These are phyloP conservation scores for Fraxinus americana DNA, from an alignment of 257 asterid species.

Conservation along the genomic window DNA sequence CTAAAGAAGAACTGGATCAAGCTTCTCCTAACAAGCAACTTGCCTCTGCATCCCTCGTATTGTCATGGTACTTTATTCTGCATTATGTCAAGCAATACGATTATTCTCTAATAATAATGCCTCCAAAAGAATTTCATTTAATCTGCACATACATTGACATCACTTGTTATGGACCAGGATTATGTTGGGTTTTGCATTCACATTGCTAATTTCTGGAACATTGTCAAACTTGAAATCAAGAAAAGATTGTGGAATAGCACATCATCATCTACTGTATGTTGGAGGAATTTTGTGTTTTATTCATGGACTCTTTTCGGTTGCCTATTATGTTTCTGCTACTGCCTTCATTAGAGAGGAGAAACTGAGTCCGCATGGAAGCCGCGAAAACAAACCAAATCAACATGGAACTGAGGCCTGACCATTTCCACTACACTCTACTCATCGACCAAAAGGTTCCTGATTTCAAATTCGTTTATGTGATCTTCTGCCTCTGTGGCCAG, in stretches of 20 bases:
- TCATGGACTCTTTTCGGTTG: constrained; percentile 63
- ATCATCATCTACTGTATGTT: constrained; percentile 50
- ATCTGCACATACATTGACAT: not conserved
- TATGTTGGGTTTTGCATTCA: constrained; percentile 50
- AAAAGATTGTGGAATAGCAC: constrained; percentile 56
- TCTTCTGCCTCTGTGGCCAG: not conserved
- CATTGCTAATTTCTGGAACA: constrained; percentile 56
- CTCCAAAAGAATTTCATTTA: not conserved
- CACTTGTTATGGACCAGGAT: constrained; percentile 35
- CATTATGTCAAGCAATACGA: not conserved
- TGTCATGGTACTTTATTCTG: constrained; percentile 55
- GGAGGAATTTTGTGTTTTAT: constrained; percentile 70
- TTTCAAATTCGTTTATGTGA: not conserved
- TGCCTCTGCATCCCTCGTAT: constrained; percentile 68
- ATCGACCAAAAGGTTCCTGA: not conserved
- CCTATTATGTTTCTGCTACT: constrained; percentile 56
- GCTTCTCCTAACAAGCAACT: constrained; percentile 76
- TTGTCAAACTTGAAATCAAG: constrained; percentile 53
- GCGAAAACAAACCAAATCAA: constrained; percentile 33
- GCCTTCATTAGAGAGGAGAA: constrained; percentile 46
- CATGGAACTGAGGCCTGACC: constrained; percentile 39
- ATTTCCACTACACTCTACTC: not conserved
- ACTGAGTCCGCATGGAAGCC: constrained; percentile 30
- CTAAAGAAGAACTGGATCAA: constrained; percentile 63
- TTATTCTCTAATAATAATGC: not conserved